Evolutionary conservation across 2,329 filamentous ascomycete species (phyloP).

Genomic region (Cladophialophora psammophila): DNA sequence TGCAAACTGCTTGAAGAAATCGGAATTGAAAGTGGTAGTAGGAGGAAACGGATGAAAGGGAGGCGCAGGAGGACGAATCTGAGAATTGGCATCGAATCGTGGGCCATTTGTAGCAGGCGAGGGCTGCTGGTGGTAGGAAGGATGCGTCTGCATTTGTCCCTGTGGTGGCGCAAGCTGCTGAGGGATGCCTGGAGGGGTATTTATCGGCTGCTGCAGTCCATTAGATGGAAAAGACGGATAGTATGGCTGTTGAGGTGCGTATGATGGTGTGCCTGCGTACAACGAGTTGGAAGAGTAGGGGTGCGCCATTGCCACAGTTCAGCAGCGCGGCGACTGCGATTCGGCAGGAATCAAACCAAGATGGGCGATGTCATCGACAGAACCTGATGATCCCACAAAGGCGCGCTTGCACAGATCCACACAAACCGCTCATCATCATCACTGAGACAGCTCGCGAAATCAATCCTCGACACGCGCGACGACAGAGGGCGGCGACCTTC

Average conservation of each 20-base stretch:
- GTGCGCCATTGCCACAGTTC: slow-evolving; percentile 44
- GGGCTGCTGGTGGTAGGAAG: slow-evolving; percentile 19
- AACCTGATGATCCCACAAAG: slow-evolving; percentile 16
- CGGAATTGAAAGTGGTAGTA: slow-evolving; percentile 36
- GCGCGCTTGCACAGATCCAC: slow-evolving; percentile 22
- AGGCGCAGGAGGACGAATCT: slow-evolving; percentile 37
- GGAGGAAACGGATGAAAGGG: slow-evolving; percentile 42
- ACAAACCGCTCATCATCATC: slow-evolving; percentile 29
- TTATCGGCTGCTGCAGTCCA: slow-evolving; percentile 40
- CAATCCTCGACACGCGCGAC: slow-evolving; percentile 16
- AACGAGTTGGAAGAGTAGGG: slow-evolving; percentile 49
- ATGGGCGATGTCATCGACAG: slow-evolving; percentile 20
- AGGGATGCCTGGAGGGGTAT: slow-evolving; percentile 30
- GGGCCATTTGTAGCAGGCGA: slow-evolving; percentile 22
- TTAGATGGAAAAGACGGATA: slow-evolving; percentile 40
- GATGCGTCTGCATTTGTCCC: slow-evolving; percentile 7
- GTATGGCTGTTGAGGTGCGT: slow-evolving; percentile 42
- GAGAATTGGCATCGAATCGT: slow-evolving; percentile 38
- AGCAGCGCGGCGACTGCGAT: slow-evolving; percentile 8
- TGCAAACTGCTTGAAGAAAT: slow-evolving; percentile 40
- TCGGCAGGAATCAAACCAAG: slow-evolving; percentile 21
- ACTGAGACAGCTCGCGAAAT: slow-evolving; percentile 21
- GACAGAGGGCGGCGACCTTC: neutral
- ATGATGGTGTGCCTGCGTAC: slow-evolving; percentile 41
- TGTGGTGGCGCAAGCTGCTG: slow-evolving; percentile 28